These are phyloP conservation scores for Rhamnella rubrinervis DNA, from an alignment of 331 rosid genomes.

Conservation along the genomic window DNA sequence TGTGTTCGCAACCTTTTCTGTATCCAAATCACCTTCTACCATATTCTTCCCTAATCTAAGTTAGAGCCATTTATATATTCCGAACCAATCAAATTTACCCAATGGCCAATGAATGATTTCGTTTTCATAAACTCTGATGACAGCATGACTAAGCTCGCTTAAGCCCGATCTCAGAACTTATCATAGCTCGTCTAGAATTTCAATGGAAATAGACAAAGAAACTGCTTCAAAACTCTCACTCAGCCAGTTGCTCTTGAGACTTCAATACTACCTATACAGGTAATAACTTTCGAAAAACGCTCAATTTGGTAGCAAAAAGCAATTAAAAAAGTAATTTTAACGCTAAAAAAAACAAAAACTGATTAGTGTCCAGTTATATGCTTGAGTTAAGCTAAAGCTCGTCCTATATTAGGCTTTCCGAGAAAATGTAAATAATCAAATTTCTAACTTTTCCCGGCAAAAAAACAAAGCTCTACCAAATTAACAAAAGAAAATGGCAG, in stretches of 20 bases:
- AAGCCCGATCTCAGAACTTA: conserved; percentile 2
- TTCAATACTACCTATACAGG: conserved; percentile 31
- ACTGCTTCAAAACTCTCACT: conserved; percentile 20
- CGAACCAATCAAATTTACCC: conserved; percentile 25
- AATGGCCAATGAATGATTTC: conserved; percentile 23
- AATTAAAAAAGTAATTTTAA: neutral
- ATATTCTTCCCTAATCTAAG: conserved; percentile 36
- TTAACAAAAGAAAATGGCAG: neutral
- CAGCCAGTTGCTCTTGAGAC: conserved; percentile 14
- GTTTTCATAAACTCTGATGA: conserved; percentile 23
- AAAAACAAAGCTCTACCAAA: conserved; percentile 4
- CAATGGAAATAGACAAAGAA: conserved; percentile 4
- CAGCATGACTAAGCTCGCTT: conserved; percentile 19
- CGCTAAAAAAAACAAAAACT: neutral
- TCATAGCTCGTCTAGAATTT: neutral
- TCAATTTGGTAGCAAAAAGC: neutral
- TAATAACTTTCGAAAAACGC: conserved; percentile 11
- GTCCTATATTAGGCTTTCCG: neutral
- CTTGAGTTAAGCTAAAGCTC: conserved; percentile 13
- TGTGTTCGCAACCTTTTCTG: conserved; percentile 33
- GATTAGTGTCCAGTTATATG: neutral
- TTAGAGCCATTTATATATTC: conserved; percentile 34
- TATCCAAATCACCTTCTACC: conserved; percentile 48
- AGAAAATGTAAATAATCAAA: conserved; percentile 6
- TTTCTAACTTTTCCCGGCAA: neutral